These are phyloP conservation scores for Curvularia verruculosa DNA, from an alignment of 2,329 filamentous ascomycete species.

Conservation along the genomic window DNA sequence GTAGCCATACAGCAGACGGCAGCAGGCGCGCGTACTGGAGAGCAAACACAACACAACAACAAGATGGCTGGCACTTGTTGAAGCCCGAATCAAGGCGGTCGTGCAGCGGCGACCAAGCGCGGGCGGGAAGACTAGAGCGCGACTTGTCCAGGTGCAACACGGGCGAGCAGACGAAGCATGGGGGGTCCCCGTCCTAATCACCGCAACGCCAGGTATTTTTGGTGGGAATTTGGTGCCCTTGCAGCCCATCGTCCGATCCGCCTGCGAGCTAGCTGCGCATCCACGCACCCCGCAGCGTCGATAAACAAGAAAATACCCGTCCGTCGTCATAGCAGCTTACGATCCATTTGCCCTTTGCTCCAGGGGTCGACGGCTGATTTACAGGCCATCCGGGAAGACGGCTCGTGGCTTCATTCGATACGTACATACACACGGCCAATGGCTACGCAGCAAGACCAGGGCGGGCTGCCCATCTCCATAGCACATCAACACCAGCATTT, in stretches of 20 bases:
- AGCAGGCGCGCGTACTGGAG: conserved; percentile 20
- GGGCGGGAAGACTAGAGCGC: conserved; percentile 31
- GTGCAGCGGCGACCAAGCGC: conserved; percentile 33
- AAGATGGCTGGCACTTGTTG: conserved; percentile 8
- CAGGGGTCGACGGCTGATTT: neutral
- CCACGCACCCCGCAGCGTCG: conserved; percentile 11
- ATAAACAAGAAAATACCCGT: conserved; percentile 16
- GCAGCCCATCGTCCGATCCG: conserved; percentile 9
- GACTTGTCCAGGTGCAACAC: conserved; percentile 30
- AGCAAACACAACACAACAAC: conserved; percentile 1
- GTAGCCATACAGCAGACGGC: conserved; percentile 12
- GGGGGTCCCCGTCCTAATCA: conserved; percentile 16
- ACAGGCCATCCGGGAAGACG: neutral
- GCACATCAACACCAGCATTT: conserved; percentile 58
- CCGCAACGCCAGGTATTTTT: conserved; percentile 28
- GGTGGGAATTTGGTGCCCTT: conserved; percentile 12
- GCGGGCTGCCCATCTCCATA: conserved; percentile 53
- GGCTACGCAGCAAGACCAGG: conserved; percentile 52
- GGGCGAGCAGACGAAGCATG: conserved; percentile 29
- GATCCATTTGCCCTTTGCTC: neutral
- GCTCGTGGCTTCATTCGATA: neutral
- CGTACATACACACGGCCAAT: conserved; percentile 35
- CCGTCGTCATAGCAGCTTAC: conserved; percentile 14
- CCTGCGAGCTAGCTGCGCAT: conserved; percentile 12
- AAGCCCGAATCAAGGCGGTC: conserved; percentile 27